phyloP scores from a whole-genome alignment of 1,284 basidiomycete species.

The Sporisorium reilianum region DNA sequence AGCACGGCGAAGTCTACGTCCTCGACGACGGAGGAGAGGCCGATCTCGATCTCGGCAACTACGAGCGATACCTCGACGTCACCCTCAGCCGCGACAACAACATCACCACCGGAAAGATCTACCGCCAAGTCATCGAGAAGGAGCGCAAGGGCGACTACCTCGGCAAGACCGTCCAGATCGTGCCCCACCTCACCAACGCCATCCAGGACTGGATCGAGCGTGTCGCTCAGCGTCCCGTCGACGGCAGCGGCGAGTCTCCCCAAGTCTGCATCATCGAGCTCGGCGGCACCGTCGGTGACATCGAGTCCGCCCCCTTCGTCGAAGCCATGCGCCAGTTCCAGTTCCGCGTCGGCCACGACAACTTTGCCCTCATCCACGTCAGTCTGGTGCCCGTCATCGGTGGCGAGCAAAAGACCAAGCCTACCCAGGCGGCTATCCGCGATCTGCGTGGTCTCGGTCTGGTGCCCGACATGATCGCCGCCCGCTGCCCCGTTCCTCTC shows the following conservation, averaged over 20 bases:
- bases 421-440: constrained; percentile 96
- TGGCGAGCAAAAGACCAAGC: constrained; percentile 99
- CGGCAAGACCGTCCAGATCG: constrained; percentile 97
- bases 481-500: constrained; percentile 79
- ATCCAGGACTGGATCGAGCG: constrained; percentile 99
- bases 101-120: constrained; percentile 98
- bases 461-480: constrained; percentile 94
- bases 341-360: constrained; percentile 95
- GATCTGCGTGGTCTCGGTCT: constrained; percentile 93
- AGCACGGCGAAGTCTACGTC: constrained; percentile 99
- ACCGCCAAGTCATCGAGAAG: constrained; percentile 95
- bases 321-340: constrained; percentile 99
- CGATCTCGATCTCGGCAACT: constrained; percentile 97
- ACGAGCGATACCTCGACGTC: constrained; percentile 96
- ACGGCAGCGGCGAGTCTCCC: constrained; percentile 91
- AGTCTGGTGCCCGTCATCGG: constrained; percentile 98
- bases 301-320: constrained; percentile 95
- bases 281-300: constrained; percentile 95
- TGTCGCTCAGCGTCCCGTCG: constrained; percentile 91
- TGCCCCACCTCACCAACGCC: constrained; percentile 94
- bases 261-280: constrained; percentile 98
- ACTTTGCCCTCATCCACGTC: constrained; percentile 97
- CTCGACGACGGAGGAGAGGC: constrained; percentile 99
- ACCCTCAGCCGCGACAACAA: constrained; percentile 96
- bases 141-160: constrained; percentile 97